phyloP scores from a whole-genome alignment of 1,284 basidiomycete species.

The Megacollybia platyphylla region DNA sequence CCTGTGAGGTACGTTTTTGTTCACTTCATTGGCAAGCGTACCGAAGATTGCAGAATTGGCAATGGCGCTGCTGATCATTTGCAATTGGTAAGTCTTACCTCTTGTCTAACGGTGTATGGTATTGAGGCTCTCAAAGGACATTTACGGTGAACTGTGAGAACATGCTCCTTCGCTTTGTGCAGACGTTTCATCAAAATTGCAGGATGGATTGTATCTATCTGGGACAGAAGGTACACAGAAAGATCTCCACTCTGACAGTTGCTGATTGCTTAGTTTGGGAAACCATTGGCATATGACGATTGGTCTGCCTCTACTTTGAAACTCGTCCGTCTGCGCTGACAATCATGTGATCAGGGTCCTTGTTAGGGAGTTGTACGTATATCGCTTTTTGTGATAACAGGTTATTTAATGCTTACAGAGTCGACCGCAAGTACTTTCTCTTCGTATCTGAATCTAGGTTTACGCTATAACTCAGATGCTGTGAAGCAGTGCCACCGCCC shows the following conservation, averaged over 20 bases:
- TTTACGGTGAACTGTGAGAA: slow-evolving; percentile 76
- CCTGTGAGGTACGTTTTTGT: slow-evolving; percentile 40
- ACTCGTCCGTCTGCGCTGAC: not conserved
- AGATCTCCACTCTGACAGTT: not conserved
- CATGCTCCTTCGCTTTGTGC: not conserved
- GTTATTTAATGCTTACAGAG: slow-evolving; percentile 22
- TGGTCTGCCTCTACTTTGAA: slow-evolving; percentile 3
- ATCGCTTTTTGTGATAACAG: not conserved
- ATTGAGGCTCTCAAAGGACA: slow-evolving; percentile 43
- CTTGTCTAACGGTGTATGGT: not conserved
- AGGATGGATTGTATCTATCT: slow-evolving; percentile 94
- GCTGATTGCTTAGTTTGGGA: slow-evolving; percentile 23
- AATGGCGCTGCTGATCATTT: slow-evolving; percentile 86
- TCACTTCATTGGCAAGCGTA: not conserved
- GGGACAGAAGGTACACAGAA: slow-evolving; percentile 63
- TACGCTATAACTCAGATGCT: slow-evolving; percentile 10
- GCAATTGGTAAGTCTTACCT: slow-evolving; percentile 49
- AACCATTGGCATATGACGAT: slow-evolving; percentile 24
- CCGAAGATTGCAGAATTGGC: slow-evolving; percentile 44
- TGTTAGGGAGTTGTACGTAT: slow-evolving; percentile 62
- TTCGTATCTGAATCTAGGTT: slow-evolving; percentile 25
- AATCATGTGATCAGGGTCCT: slow-evolving; percentile 38
- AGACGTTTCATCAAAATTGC: not conserved
- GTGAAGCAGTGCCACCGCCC: slow-evolving; percentile 20
- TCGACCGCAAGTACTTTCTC: slow-evolving; percentile 41